Evolutionary conservation across 116 monocot genomes (phyloP).

Genomic region (Posidonia oceanica): DNA sequence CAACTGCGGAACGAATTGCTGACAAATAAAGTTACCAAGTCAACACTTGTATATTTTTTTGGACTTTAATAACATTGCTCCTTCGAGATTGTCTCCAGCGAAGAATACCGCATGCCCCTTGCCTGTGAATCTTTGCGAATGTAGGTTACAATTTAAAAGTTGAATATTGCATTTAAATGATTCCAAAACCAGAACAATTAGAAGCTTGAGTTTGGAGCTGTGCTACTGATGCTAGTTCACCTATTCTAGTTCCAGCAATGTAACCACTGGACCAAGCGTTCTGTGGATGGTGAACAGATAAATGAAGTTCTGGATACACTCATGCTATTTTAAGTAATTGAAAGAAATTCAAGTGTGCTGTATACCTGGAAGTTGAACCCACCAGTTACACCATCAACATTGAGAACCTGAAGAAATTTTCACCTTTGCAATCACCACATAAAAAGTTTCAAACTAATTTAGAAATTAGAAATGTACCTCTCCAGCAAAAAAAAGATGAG

Average conservation of each 20-base stretch:
- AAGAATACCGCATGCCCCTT: no score
- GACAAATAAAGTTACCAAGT: no score
- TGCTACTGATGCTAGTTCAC: constrained; percentile 31
- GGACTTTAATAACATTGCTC: no score
- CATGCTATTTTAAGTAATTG: background rate
- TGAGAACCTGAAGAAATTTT: constrained; percentile 49
- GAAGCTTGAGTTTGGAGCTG: background rate
- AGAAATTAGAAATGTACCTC: constrained; percentile 44
- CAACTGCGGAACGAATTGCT: no score
- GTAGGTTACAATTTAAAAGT: no score
- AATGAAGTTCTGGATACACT: background rate
- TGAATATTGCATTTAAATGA: no score
- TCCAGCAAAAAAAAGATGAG: constrained; percentile 83
- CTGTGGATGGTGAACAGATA: constrained; percentile 18
- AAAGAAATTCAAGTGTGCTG: background rate
- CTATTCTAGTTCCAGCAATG: constrained; percentile 79
- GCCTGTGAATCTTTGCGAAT: no score
- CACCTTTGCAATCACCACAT: background rate
- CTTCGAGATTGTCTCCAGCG: no score
- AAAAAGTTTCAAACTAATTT: background rate
- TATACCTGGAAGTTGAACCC: constrained; percentile 97
- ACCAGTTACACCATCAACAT: constrained; percentile 88
- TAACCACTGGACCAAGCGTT: constrained; percentile 95
- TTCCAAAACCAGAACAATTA: no score
- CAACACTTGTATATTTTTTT: no score